Conservation (phyloP, 345 rosid species). For the Eucalyptus virginea region DNA sequence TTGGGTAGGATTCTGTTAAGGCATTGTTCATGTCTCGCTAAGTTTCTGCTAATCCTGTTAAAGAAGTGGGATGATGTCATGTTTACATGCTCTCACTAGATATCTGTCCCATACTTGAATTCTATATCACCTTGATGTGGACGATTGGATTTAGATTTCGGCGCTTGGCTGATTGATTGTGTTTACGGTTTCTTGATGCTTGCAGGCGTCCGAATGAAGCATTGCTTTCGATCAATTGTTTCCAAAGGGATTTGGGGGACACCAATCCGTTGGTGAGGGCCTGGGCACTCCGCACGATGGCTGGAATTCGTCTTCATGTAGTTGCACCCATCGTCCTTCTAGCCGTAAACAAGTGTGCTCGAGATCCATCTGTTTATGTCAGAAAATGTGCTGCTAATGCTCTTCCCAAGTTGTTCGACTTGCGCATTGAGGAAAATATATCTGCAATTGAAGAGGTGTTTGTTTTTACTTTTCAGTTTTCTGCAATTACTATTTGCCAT, state of each 20-base stretch:
- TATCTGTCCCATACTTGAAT: neutral
- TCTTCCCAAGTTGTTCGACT: conserved; percentile 83
- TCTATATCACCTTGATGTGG: neutral
- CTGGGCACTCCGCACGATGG: conserved; percentile 98
- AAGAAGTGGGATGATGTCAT: neutral
- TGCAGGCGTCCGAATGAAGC: conserved; percentile 97
- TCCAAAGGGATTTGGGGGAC: conserved; percentile 97
- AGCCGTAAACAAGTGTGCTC: conserved; percentile 78
- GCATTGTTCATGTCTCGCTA: neutral
- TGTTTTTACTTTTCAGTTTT: neutral
- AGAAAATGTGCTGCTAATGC: conserved; percentile 96
- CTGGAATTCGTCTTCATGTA: conserved; percentile 80
- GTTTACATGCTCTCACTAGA: neutral
- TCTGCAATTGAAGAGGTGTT: conserved; percentile 73
- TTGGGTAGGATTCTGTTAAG: neutral
- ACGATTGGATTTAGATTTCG: neutral
- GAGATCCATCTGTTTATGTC: conserved; percentile 91
- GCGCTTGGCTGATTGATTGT: neutral
- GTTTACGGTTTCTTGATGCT: neutral
- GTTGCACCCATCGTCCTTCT: conserved; percentile 83
- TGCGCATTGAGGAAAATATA: conserved; percentile 66
- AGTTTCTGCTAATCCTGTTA: neutral
- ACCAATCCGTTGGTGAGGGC: conserved; percentile 92
- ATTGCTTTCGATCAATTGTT: conserved; percentile 81
- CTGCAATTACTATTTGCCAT: neutral